Conservation (phyloP, 148 eudicot species). For the Vaccinium myrtillus region DNA sequence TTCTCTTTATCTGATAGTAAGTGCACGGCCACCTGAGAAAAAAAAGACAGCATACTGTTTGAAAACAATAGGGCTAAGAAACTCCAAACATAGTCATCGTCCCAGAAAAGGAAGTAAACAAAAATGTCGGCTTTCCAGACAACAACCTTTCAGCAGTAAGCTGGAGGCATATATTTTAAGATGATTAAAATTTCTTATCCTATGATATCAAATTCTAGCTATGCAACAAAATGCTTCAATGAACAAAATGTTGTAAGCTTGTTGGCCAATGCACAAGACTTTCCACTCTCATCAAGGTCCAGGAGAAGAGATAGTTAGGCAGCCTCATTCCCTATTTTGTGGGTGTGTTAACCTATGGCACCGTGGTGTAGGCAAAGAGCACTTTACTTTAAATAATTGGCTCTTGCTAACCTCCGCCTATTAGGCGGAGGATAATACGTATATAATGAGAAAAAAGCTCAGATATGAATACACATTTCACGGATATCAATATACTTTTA, state of each 20-base stretch:
- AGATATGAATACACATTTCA: no score
- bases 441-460: no score
- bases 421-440: no score
- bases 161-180: background rate
- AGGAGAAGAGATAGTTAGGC: no score
- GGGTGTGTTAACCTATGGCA: background rate
- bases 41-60: conserved; percentile 13
- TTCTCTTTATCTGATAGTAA: conserved; percentile 78
- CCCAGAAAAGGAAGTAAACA: background rate
- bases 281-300: no score
- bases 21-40: conserved; percentile 78
- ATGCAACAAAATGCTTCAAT: background rate
- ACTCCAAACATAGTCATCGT: background rate
- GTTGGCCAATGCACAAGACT: no score
- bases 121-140: background rate
- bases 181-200: background rate
- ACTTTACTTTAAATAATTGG: background rate
- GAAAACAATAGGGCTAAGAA: background rate
- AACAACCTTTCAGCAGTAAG: background rate
- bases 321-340: no score
- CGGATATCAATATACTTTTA: no score
- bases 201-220: background rate
- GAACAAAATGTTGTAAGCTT: background rate
- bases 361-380: background rate
- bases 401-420: no score